Percentiles rank a stretch among this genome's conserved stretches.
Evolutionary conservation across 441 rosid genomes (phyloP).

Genomic region (Erodium texanum): DNA sequence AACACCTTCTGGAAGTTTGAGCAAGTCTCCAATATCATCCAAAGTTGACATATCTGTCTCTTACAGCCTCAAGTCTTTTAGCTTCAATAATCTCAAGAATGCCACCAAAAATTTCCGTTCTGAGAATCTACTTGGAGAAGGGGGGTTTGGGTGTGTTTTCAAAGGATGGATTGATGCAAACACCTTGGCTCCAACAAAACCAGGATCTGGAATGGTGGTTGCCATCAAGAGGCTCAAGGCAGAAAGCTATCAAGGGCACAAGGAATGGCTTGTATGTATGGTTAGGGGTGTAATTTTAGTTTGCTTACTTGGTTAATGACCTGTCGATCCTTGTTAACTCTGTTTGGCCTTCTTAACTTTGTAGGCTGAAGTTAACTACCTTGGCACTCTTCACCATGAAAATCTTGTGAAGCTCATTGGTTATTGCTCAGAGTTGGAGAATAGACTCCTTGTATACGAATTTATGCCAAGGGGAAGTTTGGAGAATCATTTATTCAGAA

Average conservation of each 20-base stretch:
- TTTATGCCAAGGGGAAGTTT: constrained; percentile 54
- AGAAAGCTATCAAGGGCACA: constrained; percentile 48
- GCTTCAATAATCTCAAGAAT: constrained; percentile 41
- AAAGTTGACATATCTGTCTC: constrained; percentile 25
- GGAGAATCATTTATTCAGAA: constrained; percentile 57
- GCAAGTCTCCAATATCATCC: constrained; percentile 18
- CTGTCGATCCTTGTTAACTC: constrained; percentile 3
- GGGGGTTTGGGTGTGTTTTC: constrained; percentile 52
- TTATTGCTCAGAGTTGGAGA: constrained; percentile 36
- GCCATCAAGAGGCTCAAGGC: constrained; percentile 51
- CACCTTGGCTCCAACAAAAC: constrained; percentile 41
- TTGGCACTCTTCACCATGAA: constrained; percentile 47
- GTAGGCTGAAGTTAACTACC: constrained; percentile 44
- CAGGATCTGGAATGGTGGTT: constrained; percentile 46
- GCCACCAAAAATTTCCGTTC: constrained; percentile 48
- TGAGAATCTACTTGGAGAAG: constrained; percentile 47
- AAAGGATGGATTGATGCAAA: constrained; percentile 51
- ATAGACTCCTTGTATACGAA: constrained; percentile 50
- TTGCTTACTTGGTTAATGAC: neutral
- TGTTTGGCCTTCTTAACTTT: constrained; percentile 15
- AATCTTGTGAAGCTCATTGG: constrained; percentile 63
- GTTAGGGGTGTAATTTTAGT: neutral
- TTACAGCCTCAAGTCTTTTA: constrained; percentile 40
- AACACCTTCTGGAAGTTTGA: constrained; percentile 16
- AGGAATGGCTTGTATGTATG: constrained; percentile 57